Base-by-base conservation (phyloP, 441 rosid species). In the Euphorbia schlechtendalii region DNA sequence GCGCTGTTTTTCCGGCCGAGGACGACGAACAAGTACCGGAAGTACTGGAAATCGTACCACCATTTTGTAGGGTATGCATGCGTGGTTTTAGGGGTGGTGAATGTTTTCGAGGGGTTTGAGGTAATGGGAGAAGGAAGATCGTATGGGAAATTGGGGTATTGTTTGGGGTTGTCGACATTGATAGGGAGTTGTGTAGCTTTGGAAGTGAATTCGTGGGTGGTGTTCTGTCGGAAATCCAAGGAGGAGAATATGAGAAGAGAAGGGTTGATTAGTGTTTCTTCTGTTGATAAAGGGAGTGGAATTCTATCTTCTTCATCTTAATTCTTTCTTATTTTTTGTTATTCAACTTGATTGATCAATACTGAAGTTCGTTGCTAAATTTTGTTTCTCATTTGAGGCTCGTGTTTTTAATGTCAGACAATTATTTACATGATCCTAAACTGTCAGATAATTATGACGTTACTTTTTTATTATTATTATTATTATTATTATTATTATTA, bases 31-130 rank as follows among this genome's bases (percentile, higher is more conserved):
- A 86, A 83, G 80, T 90, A 83, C 65, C 69, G 99, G 69, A 93
- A 84, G 65, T 88, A 93, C 15, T 93, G 99, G 97, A 93, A 93
- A 77, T 88, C 97, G 1, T 90, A 93, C 78, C 96, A 93, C 78
- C 97, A 93, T 77, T 85, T 90, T 70, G 97, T 93, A 0, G 97
- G 99, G 74, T 88, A 93, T 24, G 84, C 81, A 8, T 88, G 99
- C 15, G 96, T 93, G 46, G 96, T 93, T 56, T 38, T 88, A 22
- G 97, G 98, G 0, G 86, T 93, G 17, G 97, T 93, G 73, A 90
- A 93, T 75, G 97, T 93, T 59, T 88, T 90, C 58, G 92, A 93
- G 61, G 99, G 98, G 27, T 88, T 90, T 18, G 93, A 90, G 40
- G 97, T 89, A 2, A 83, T 93, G 84, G 95, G 90, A 27, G 85